These are phyloP conservation scores for Malus hybrid DNA, from an alignment of 331 rosid species.

Conservation along the genomic window DNA sequence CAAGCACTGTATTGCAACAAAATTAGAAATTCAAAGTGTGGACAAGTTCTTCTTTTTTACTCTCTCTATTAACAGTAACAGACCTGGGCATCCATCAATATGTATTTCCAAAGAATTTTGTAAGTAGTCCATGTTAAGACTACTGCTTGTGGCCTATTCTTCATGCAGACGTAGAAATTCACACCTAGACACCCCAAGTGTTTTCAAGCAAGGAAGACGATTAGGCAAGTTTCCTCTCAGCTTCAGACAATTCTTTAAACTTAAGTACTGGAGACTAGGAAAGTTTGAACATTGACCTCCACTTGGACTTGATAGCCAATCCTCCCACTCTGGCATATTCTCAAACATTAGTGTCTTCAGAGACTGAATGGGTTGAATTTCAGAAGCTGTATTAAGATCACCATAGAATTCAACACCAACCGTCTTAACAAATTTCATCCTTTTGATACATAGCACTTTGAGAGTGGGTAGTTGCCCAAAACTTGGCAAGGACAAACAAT, in stretches of 20 bases:
- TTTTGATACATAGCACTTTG: not conserved
- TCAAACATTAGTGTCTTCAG: not conserved
- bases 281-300: not conserved
- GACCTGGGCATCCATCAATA: not conserved
- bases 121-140: not conserved
- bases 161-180: not conserved
- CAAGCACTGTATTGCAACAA: too few species aligned
- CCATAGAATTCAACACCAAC: not conserved
- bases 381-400: not conserved
- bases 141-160: not conserved
- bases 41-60: too few species aligned
- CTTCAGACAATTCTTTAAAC: not conserved
- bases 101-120: not conserved
- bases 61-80: not conserved
- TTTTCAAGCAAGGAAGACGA: not conserved
- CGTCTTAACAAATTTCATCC: not conserved
- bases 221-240: not conserved
- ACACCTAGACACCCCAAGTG: fast-evolving
- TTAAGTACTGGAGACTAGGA: not conserved
- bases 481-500: not conserved
- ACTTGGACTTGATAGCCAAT: not conserved
- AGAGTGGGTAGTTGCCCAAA: slow-evolving; percentile 1
- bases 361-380: not conserved
- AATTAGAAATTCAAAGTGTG: too few species aligned
- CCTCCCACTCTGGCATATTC: not conserved